A percentile compares a stretch with the other conserved stretches of the same genome.
These are phyloP conservation scores for Coemansia sp. DNA, from an alignment of 192 early-diverging fungal species.

Conservation along the genomic window DNA sequence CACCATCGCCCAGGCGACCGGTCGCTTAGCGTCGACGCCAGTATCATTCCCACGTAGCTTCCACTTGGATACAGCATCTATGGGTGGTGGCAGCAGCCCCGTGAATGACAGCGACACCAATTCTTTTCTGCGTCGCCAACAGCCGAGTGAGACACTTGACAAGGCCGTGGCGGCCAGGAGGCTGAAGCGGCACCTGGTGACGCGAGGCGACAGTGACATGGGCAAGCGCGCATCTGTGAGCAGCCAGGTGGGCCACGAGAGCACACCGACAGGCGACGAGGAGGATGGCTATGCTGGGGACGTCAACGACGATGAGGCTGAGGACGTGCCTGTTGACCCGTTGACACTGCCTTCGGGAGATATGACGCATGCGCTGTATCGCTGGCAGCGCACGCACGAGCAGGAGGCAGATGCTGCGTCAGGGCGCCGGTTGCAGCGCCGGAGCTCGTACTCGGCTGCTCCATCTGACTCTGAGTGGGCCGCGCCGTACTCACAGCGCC, in stretches of 20 bases:
- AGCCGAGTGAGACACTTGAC: conserved; percentile 9
- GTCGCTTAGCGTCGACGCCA: conserved; percentile 36
- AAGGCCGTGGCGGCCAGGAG: conserved; percentile 54
- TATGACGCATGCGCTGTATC: conserved; percentile 81
- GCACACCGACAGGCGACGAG: conserved; percentile 7
- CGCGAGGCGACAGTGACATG: conserved; percentile 20
- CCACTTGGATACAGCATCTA: conserved; percentile 10
- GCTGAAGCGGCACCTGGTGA: conserved; percentile 68
- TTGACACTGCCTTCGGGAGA: conserved; percentile 67
- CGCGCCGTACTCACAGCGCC: conserved; percentile 32
- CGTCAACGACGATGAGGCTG: conserved; percentile 23
- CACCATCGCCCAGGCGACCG: conserved; percentile 34
- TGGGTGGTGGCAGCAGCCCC: conserved; percentile 2
- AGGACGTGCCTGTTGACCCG: conserved; percentile 42
- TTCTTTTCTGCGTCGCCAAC: neutral
- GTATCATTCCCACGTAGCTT: conserved; percentile 41
- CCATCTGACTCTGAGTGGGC: conserved; percentile 44
- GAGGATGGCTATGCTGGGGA: conserved; percentile 37
- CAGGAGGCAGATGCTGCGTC: neutral
- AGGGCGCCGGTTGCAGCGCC: conserved; percentile 6
- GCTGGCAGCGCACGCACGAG: conserved; percentile 71
- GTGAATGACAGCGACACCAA: conserved; percentile 14
- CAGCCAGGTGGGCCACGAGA: neutral
- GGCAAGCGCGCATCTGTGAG: conserved; percentile 7
- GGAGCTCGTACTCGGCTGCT: conserved; percentile 36